Conservation (phyloP, 257 asterid species). For the Solanum chilense region DNA sequence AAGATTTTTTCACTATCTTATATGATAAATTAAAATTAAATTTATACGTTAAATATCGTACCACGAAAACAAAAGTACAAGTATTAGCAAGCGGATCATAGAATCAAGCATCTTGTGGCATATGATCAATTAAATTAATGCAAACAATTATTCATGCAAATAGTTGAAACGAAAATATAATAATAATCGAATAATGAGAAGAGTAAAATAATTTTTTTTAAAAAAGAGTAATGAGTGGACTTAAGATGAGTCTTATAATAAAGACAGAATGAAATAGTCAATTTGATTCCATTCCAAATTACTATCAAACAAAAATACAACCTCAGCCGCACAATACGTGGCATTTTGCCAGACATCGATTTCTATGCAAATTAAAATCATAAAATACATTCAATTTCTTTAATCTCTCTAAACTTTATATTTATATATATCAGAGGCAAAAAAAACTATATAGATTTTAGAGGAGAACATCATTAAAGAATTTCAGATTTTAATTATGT, state of each 20-base stretch:
- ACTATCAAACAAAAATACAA: constrained; percentile 38
- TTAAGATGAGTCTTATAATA: constrained; percentile 8
- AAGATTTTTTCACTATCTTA: not conserved
- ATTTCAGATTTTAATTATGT: not conserved
- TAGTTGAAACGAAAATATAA: not conserved
- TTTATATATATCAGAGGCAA: not conserved
- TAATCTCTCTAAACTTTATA: not conserved
- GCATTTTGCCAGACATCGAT: constrained; percentile 29
- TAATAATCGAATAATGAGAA: not conserved
- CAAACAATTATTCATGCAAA: not conserved
- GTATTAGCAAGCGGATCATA: not conserved
- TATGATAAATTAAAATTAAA: not conserved
- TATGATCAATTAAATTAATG: not conserved
- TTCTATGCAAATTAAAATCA: not conserved
- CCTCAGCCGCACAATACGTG: constrained; percentile 42
- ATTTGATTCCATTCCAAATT: constrained; percentile 58
- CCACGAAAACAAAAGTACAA: not conserved
- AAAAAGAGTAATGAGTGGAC: constrained; percentile 1
- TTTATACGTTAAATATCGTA: rapidly evolving
- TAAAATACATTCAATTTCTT: not conserved
- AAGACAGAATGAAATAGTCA: constrained; percentile 23
- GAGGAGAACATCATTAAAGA: not conserved
- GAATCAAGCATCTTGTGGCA: not conserved
- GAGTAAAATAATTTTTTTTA: not conserved
- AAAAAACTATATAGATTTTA: not conserved